Conservation (phyloP, 768 basidiomycete species). For the Termitomyces heimii region DNA sequence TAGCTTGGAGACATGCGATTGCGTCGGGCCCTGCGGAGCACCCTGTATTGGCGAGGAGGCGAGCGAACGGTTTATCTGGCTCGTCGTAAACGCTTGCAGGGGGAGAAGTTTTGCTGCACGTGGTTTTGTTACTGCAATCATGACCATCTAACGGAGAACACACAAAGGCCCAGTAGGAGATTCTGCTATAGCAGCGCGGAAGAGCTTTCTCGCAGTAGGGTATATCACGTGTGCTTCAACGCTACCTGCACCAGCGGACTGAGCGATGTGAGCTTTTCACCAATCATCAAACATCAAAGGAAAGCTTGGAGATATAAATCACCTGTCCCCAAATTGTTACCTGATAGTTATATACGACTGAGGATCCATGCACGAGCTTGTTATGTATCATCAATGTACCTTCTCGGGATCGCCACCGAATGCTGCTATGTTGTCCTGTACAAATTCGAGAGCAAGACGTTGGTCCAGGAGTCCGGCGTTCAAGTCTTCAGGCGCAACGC, state of each 20-base stretch:
- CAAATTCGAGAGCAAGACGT: constrained; percentile 47
- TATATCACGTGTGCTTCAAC: constrained; percentile 44
- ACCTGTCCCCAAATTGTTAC: constrained; percentile 47
- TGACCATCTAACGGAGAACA: constrained; percentile 6
- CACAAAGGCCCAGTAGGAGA: constrained; percentile 52
- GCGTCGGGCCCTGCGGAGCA: constrained; percentile 34
- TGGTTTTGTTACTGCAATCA: not conserved
- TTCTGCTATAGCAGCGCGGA: constrained; percentile 48
- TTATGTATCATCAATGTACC: constrained; percentile 18
- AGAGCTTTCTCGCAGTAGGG: constrained; percentile 29
- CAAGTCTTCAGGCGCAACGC: constrained; percentile 40
- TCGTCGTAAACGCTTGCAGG: constrained; percentile 40
- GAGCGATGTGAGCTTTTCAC: not conserved
- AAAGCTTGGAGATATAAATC: not conserved
- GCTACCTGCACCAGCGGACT: constrained; percentile 50
- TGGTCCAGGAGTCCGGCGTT: constrained; percentile 62
- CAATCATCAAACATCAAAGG: not conserved
- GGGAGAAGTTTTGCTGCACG: constrained; percentile 43
- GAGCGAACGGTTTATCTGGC: constrained; percentile 43
- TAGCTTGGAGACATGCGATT: constrained; percentile 37
- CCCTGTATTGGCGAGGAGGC: constrained; percentile 38
- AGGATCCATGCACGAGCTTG: not conserved
- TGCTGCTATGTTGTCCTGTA: constrained; percentile 57
- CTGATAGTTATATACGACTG: constrained; percentile 16
- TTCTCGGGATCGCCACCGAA: constrained; percentile 63